Percentiles rank a stretch among this genome's conserved stretches.
phyloP scores from a whole-genome alignment of 768 basidiomycete genomes.

The Leccinum boreale region DNA sequence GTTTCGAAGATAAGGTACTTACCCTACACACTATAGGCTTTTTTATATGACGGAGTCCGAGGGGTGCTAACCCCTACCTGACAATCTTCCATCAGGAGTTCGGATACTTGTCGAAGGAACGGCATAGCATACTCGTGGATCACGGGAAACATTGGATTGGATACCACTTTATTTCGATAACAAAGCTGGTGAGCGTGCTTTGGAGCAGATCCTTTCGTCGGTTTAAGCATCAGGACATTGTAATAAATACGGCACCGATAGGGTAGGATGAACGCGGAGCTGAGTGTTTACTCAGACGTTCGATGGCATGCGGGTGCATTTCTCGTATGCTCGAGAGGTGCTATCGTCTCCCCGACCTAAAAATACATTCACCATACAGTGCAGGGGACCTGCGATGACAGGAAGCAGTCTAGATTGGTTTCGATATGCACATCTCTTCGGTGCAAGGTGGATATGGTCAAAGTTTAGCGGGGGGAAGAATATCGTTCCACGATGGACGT shows the following conservation, averaged over 20 bases:
- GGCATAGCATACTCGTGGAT: not conserved
- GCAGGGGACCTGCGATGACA: not conserved
- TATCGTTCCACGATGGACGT: conserved; percentile 10
- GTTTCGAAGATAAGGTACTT: not conserved
- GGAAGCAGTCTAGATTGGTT: conserved; percentile 18
- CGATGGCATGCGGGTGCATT: not conserved
- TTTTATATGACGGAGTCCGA: not conserved
- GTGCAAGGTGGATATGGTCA: conserved; percentile 10
- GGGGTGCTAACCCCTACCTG: not conserved
- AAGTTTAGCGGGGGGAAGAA: conserved; percentile 13
- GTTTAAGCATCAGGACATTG: not conserved
- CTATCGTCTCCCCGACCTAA: too few species aligned
- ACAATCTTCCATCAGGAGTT: not conserved
- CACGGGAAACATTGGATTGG: not conserved
- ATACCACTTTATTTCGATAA: not conserved
- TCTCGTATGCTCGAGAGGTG: not conserved
- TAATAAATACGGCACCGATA: not conserved
- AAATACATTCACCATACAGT: not conserved
- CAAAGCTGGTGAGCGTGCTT: not conserved
- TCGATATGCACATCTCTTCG: not conserved
- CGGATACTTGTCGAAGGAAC: not conserved
- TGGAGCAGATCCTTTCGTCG: not conserved
- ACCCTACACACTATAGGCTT: not conserved
- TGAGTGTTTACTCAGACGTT: not conserved
- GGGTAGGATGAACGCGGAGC: not conserved